Evolutionary conservation across 768 basidiomycete genomes (phyloP).

Genomic region (Trametes coccinea): DNA sequence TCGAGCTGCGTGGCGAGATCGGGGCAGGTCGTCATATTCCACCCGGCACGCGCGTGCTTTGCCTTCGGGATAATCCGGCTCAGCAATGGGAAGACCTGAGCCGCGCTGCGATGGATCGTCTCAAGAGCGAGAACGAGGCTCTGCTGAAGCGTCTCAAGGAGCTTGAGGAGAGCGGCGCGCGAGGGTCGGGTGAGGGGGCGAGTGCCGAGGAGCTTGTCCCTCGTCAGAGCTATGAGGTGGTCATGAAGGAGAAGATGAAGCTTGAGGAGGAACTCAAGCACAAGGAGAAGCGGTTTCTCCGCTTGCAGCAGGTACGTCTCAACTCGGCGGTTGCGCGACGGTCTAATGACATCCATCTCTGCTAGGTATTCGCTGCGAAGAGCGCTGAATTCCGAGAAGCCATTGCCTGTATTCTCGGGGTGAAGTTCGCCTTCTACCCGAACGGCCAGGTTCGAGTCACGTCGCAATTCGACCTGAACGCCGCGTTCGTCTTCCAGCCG

Average conservation of each 20-base stretch:
- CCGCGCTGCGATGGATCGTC: conserved; percentile 68
- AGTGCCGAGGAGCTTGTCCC: conserved; percentile 58
- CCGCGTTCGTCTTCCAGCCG: conserved; percentile 87
- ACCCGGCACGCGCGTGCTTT: conserved; percentile 66
- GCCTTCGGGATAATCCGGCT: conserved; percentile 79
- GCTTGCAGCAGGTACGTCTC: conserved; percentile 67
- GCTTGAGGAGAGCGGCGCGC: conserved; percentile 48
- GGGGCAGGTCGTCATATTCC: conserved; percentile 76
- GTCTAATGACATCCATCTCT: neutral
- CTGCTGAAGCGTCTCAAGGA: conserved; percentile 66
- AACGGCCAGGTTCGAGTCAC: conserved; percentile 90
- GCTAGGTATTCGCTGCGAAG: conserved; percentile 79
- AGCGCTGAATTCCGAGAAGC: conserved; percentile 90
- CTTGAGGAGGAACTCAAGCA: conserved; percentile 64
- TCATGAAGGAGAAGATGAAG: conserved; percentile 57
- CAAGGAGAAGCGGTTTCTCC: conserved; percentile 78
- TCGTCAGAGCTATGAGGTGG: conserved; percentile 75
- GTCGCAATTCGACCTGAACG: conserved; percentile 83
- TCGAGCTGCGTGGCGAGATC: conserved; percentile 75
- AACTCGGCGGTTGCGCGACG: neutral
- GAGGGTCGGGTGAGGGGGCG: conserved; percentile 22
- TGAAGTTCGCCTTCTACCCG: conserved; percentile 89
- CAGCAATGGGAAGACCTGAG: conserved; percentile 77
- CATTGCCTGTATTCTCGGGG: conserved; percentile 85
- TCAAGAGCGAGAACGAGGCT: conserved; percentile 83